Evolutionary conservation across 345 rosid genomes (phyloP).

Genomic region (Linum tenue): DNA sequence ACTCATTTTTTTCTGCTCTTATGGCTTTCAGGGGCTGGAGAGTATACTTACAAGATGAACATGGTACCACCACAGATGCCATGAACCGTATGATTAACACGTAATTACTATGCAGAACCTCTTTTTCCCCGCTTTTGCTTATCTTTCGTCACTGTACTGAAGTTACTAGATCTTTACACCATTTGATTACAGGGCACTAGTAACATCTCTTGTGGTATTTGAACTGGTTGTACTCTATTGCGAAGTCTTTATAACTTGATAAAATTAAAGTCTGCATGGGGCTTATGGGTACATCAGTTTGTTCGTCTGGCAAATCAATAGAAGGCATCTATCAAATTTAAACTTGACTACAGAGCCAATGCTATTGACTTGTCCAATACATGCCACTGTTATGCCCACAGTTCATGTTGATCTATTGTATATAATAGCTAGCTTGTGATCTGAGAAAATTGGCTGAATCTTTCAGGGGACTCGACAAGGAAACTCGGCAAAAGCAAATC

Average conservation of each 20-base stretch:
- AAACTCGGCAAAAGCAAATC: slow-evolving; percentile 37
- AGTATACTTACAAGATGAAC: slow-evolving; percentile 82
- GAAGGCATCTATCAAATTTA: too few species aligned
- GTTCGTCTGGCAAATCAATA: too few species aligned
- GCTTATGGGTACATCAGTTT: neutral
- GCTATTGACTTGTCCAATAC: too few species aligned
- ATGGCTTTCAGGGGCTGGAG: slow-evolving; percentile 63
- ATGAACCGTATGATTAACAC: slow-evolving; percentile 52
- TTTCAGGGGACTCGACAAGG: slow-evolving; percentile 68
- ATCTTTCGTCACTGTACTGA: too few species aligned
- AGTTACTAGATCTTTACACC: neutral
- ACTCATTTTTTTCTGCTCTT: neutral
- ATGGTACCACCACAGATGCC: slow-evolving; percentile 72
- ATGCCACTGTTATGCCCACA: too few species aligned
- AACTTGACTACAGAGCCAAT: too few species aligned
- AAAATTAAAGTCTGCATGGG: neutral
- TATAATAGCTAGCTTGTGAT: neutral
- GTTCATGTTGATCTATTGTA: neutral
- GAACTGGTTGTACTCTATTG: too few species aligned
- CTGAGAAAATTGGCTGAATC: neutral
- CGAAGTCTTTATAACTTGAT: too few species aligned
- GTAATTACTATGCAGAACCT: slow-evolving; percentile 23
- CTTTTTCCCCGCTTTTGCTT: too few species aligned
- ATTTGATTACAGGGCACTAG: too few species aligned
- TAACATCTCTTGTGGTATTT: too few species aligned